These are phyloP conservation scores for Tanozyma kutaoensis DNA, from an alignment of 805 yeast species.

Conservation along the genomic window DNA sequence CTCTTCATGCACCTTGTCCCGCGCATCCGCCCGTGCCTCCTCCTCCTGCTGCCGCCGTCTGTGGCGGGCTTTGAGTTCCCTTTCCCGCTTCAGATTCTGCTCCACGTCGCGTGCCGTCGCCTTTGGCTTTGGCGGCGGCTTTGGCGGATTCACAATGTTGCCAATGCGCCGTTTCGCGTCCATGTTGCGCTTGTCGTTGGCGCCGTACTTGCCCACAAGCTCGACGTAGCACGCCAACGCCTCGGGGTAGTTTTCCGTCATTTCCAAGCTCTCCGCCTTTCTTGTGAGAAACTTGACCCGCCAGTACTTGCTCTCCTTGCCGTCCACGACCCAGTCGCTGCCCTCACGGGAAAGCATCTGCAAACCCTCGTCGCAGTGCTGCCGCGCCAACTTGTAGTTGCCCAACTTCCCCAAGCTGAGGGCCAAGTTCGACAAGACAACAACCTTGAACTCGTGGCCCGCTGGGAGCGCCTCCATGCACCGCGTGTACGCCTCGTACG, in stretches of 20 bases:
- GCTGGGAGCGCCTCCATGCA: conserved; percentile 40
- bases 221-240: conserved; percentile 50
- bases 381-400: conserved; percentile 40
- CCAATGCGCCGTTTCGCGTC: conserved; percentile 78
- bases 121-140: too few species aligned
- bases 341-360: conserved; percentile 14
- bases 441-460: conserved; percentile 50
- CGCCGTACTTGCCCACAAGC: conserved; percentile 52
- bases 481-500: conserved; percentile 46
- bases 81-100: too few species aligned
- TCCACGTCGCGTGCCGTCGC: too few species aligned
- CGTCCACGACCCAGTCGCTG: conserved; percentile 22
- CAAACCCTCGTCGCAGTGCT: conserved; percentile 35
- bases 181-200: conserved; percentile 46
- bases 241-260: conserved; percentile 52
- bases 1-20: conserved; percentile 46
- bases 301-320: conserved; percentile 49
- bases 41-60: conserved; percentile 4
- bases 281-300: conserved; percentile 60
- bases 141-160: conserved; percentile 44
- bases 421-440: conserved; percentile 67
- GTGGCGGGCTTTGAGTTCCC: conserved; percentile 6
- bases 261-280: conserved; percentile 78
- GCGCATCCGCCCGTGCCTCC: conserved; percentile 33
- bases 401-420: conserved; percentile 55